Base-by-base conservation (phyloP, 2,329 filamentous ascomycete genomes). In the Colletotrichum lentis region DNA sequence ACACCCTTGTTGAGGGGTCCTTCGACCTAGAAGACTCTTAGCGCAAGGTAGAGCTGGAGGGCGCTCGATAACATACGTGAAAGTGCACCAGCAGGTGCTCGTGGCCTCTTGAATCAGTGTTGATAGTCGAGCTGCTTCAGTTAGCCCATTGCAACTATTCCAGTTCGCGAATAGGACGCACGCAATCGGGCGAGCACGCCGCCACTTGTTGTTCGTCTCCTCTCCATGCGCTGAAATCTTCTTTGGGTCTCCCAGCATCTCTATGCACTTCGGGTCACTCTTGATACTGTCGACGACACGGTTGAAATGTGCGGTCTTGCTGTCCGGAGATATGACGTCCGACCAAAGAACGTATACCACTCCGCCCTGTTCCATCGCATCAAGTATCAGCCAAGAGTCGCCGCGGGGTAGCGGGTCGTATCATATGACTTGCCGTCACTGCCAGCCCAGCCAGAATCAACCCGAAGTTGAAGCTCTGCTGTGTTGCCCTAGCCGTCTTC, bases 401-500 rank as follows among this genome's bases (percentile, higher is more conserved):
- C 55, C 55, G 57, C 50, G 66, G 49, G 61, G 49, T 58, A 56
- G 20, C 14, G 10, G 14, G 52, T 53, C 43, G 50, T 49, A 39
- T 47, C 43, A 44, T 49, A 24, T 47, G 50, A 73, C 85, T 70
- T 83, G 93, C 92, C 43, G 94, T 97, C 73, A 95, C 82, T 41
- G 89, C 85, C 12, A 94, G 80, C 31, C 95, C 95, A 8, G 90
- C 83, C 1, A 93, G 72, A 10, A 97, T 88, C 70, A 97, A 80
- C 72, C 90, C 85, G 72, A 97, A 88, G 79, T 98, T 97, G 82
- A 97, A 91, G 18, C 90, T 91, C 79, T 97, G 95, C 79, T 97
- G 94, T 0, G 93, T 95, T 10, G 93, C 92, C 46, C 95, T 87
- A 27, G 91, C 91, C 3, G 90, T 89, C 78, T 97, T 97, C 77